phyloP scores from a whole-genome alignment of 1,284 basidiomycete genomes.

The Cryptococcus sp. region DNA sequence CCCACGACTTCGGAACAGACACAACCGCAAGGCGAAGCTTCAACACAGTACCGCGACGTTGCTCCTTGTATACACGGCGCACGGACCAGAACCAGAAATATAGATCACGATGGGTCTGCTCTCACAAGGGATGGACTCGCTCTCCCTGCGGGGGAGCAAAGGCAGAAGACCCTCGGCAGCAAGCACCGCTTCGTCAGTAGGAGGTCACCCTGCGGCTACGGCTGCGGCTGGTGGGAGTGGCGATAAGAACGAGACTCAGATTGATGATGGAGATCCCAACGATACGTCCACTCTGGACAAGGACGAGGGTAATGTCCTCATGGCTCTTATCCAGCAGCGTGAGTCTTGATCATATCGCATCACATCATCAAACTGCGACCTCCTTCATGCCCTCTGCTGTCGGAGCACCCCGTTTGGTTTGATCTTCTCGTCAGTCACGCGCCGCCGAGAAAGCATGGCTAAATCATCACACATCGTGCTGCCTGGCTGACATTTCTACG shows the following conservation, averaged over 20 bases:
- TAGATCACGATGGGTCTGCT: background rate
- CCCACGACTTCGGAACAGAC: too few relatives aligned
- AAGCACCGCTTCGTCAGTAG: background rate
- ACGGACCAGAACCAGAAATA: too few relatives aligned
- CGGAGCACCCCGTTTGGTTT: background rate
- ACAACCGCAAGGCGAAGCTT: too few relatives aligned
- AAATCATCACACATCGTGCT: background rate
- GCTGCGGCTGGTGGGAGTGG: background rate
- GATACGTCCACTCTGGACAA: constrained; percentile 53
- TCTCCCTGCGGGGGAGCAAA: background rate
- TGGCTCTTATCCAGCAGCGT: constrained; percentile 53
- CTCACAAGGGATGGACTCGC: constrained; percentile 1
- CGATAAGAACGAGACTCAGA: constrained; percentile 17
- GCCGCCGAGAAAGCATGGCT: too few relatives aligned
- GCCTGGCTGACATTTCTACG: constrained; percentile 6
- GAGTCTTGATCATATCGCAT: constrained; percentile 20
- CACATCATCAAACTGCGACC: background rate
- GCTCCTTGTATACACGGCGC: too few relatives aligned
- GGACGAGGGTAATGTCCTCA: constrained; percentile 53
- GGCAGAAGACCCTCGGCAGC: background rate
- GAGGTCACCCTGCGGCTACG: background rate
- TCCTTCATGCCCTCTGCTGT: background rate
- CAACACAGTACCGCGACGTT: too few relatives aligned
- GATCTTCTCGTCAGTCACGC: background rate
- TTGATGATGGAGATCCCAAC: constrained; percentile 44